Evolutionary conservation across 495 filamentous ascomycete genomes (phyloP).

Genomic region (Xylaria longipes): DNA sequence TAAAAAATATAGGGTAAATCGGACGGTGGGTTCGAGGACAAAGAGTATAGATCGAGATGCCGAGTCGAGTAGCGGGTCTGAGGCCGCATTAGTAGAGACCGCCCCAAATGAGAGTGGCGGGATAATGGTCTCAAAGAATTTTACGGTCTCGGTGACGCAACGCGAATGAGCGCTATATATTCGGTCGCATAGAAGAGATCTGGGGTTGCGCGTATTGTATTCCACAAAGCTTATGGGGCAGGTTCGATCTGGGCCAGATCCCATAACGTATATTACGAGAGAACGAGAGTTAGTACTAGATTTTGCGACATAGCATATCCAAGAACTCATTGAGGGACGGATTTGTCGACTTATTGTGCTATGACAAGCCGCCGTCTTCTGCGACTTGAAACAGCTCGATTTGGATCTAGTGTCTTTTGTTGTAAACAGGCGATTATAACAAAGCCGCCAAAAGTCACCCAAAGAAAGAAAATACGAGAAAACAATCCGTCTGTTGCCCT

Average conservation of each 20-base stretch:
- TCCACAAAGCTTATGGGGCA: neutral
- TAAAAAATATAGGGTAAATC: neutral
- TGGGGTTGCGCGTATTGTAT: neutral
- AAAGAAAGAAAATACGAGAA: neutral
- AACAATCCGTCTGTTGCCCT: too few species aligned
- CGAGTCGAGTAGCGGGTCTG: constrained; percentile 19
- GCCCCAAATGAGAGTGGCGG: neutral
- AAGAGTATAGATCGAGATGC: constrained; percentile 7
- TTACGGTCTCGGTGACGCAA: constrained; percentile 24
- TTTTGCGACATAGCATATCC: constrained; percentile 15
- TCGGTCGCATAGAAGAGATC: neutral
- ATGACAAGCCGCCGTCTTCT: neutral
- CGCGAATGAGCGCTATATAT: constrained; percentile 10
- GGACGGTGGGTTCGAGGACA: neutral
- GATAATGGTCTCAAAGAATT: constrained; percentile 24
- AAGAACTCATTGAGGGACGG: neutral
- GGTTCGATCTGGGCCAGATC: neutral
- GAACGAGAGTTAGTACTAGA: neutral
- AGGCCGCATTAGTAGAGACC: constrained; percentile 11
- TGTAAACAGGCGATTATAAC: neutral
- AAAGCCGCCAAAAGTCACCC: neutral
- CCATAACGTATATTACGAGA: constrained; percentile 20
- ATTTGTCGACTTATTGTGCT: neutral
- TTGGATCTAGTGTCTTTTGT: neutral
- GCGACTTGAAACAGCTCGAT: neutral